Percentiles rank a stretch among this genome's conserved stretches.
Conservation (phyloP, 345 rosid species). For the Salix suchowensis region DNA sequence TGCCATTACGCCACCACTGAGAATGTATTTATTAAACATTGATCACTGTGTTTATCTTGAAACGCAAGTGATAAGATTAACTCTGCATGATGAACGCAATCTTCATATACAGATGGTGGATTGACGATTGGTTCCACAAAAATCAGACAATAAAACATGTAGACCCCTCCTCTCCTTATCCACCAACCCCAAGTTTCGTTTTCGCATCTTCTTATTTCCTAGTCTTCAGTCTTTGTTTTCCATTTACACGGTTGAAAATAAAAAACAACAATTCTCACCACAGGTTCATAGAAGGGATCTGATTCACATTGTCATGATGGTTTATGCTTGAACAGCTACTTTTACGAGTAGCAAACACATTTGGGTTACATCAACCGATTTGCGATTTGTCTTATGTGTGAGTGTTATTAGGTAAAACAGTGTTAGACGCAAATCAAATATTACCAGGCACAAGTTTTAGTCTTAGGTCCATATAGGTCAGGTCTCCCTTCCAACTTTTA, state of each 20-base stretch:
- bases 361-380: constrained; percentile 20
- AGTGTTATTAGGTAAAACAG: constrained; percentile 29
- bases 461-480: neutral
- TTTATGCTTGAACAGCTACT: neutral
- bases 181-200: constrained; percentile 1
- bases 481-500: constrained; percentile 2
- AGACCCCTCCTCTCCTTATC: constrained; percentile 25
- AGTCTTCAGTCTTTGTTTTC: neutral
- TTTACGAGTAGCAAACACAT: constrained; percentile 5
- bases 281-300: neutral
- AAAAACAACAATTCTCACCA: neutral
- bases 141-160: constrained; percentile 33
- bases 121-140: constrained; percentile 31
- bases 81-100: constrained; percentile 5
- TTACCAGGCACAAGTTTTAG: neutral
- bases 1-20: no score
- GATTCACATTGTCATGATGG: constrained; percentile 1
- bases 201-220: neutral
- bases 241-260: constrained; percentile 6
- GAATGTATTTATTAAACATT: neutral
- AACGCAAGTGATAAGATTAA: constrained; percentile 29
- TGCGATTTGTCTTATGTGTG: constrained; percentile 27
- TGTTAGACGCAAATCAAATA: constrained; percentile 4
- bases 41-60: constrained; percentile 17
- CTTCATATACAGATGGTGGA: constrained; percentile 9